These are phyloP conservation scores for Tetrahymena elliotti DNA, from an alignment of 73 alveolate genomes.

Conservation along the genomic window DNA sequence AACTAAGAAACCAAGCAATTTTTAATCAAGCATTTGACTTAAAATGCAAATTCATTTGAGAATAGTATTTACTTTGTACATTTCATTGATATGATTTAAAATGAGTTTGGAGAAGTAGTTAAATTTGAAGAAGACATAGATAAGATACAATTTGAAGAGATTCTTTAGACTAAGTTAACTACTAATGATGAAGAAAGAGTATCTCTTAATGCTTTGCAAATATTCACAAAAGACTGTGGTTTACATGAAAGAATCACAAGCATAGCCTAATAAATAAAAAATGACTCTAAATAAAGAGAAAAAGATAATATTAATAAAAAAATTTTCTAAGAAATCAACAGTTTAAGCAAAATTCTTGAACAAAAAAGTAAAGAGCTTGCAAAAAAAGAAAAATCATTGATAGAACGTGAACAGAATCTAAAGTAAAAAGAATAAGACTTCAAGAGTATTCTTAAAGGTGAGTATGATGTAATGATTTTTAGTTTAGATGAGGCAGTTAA, in stretches of 20 bases:
- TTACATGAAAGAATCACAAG: not conserved
- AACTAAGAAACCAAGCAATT: not conserved
- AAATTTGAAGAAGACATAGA: not conserved
- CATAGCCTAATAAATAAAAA: not conserved
- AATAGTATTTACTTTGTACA: not conserved
- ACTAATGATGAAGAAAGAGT: not conserved
- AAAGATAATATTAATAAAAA: not conserved
- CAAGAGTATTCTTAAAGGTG: not conserved
- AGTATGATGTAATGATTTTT: not conserved
- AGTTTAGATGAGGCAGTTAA: not conserved
- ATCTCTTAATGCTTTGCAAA: not conserved
- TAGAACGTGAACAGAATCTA: not conserved
- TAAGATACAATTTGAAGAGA: not conserved
- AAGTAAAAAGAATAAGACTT: not conserved
- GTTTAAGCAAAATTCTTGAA: not conserved
- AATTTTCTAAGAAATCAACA: not conserved
- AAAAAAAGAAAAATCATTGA: not conserved
- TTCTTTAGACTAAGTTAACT: not conserved
- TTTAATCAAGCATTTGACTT: not conserved
- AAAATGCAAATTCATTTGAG: not conserved
- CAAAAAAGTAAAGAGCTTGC: not conserved
- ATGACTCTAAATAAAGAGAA: not conserved
- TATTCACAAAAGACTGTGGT: not conserved
- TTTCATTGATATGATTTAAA: not conserved
- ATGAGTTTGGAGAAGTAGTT: not conserved